Percentiles rank a stretch among this genome's conserved stretches.
Evolutionary conservation across 345 rosid genomes (phyloP).

Genomic region (Corchorus capsularis): DNA sequence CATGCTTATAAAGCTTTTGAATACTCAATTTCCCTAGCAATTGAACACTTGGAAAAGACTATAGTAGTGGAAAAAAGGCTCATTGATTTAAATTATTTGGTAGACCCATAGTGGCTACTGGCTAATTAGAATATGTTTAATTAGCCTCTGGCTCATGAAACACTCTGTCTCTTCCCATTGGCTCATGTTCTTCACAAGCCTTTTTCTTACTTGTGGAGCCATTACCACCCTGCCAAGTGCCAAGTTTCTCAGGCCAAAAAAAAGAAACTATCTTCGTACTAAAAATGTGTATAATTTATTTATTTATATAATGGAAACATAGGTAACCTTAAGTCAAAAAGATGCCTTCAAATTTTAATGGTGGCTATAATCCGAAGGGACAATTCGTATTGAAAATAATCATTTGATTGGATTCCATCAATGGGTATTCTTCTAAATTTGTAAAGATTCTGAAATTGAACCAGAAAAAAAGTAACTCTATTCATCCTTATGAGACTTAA

Average conservation of each 20-base stretch:
- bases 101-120: not conserved
- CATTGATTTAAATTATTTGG: not conserved
- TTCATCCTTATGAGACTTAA: too few relatives aligned
- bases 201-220: not conserved
- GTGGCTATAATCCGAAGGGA: slow-evolving; percentile 29
- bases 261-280: not conserved
- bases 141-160: not conserved
- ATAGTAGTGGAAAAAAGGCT: not conserved
- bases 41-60: slow-evolving; percentile 10
- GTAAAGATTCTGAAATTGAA: not conserved
- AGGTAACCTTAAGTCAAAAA: slow-evolving; percentile 29
- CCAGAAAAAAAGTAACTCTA: not conserved
- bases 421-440: not conserved
- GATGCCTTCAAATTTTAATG: slow-evolving; percentile 32
- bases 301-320: not conserved
- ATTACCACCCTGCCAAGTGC: not conserved
- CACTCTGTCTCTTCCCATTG: slow-evolving; percentile 13
- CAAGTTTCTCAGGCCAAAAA: not conserved
- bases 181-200: slow-evolving; percentile 5
- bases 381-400: slow-evolving; percentile 29
- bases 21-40: not conserved
- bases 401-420: slow-evolving; percentile 23
- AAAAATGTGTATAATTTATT: not conserved
- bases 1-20: slow-evolving; percentile 11
- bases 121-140: not conserved